Conservation (phyloP, 2,329 filamentous ascomycete genomes). For the Apiospora arundinis region DNA sequence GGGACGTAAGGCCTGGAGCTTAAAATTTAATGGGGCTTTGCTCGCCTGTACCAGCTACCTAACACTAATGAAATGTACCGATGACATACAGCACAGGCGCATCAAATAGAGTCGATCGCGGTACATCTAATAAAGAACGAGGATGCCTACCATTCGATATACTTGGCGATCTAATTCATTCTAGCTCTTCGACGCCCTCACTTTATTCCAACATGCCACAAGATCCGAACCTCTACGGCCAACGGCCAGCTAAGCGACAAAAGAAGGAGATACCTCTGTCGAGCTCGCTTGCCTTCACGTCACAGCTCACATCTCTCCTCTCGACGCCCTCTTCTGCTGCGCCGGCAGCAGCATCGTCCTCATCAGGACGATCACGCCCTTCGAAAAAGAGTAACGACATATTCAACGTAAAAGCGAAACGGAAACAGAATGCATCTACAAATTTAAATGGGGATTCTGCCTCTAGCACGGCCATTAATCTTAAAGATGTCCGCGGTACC, state of each 20-base stretch:
- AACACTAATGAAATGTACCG: background rate
- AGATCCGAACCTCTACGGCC: conserved; percentile 79
- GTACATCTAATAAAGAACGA: background rate
- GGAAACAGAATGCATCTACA: conserved; percentile 61
- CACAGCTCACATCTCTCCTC: conserved; percentile 84
- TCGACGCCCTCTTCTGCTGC: conserved; percentile 55
- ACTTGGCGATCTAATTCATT: background rate
- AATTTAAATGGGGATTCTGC: conserved; percentile 62
- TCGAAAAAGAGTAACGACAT: conserved; percentile 69
- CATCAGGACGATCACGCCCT: conserved; percentile 59
- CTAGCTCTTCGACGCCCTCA: background rate
- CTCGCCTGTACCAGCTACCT: background rate
- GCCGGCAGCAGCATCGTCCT: conserved; percentile 41
- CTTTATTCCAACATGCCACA: conserved; percentile 58
- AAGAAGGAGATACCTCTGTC: conserved; percentile 74
- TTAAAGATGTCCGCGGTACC: conserved; percentile 60
- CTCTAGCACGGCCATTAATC: conserved; percentile 45
- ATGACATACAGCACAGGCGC: background rate
- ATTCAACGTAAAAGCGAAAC: conserved; percentile 59
- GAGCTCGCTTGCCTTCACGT: conserved; percentile 83
- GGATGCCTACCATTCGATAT: too few relatives aligned
- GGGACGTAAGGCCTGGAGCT: conserved; percentile 4
- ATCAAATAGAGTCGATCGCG: background rate
- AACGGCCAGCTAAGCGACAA: conserved; percentile 71
- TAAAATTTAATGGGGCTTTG: background rate